Conservation (phyloP, 257 asterid species). For the Craterostigma plantagineum region DNA sequence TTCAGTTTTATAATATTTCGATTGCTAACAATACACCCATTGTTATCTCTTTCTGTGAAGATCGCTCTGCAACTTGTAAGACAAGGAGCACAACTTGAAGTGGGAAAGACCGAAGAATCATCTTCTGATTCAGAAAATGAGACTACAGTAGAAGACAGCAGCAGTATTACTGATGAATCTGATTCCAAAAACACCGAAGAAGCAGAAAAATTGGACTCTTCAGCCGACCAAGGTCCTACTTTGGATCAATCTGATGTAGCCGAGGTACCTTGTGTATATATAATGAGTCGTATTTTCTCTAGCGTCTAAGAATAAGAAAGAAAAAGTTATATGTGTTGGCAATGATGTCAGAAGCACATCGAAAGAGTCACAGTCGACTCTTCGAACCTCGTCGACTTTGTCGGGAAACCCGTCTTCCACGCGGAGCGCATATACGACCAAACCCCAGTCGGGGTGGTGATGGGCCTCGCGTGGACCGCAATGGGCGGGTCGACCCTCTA, state of each 20-base stretch:
- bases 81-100: conserved; percentile 16
- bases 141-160: conserved; percentile 17
- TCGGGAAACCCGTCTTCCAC: conserved; percentile 95
- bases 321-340: too few relatives aligned
- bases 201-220: conserved; percentile 31
- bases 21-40: conserved; percentile 1
- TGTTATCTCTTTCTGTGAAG: conserved; percentile 15
- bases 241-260: conserved; percentile 14
- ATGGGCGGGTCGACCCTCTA: conserved; percentile 99
- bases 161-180: too few relatives aligned
- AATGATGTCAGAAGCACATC: neutral
- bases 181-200: conserved; percentile 15
- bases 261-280: conserved; percentile 15
- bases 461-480: conserved; percentile 99
- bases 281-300: too few relatives aligned
- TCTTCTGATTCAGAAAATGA: conserved; percentile 11
- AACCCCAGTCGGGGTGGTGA: conserved; percentile 86
- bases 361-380: conserved; percentile 50
- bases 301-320: too few relatives aligned
- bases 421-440: conserved; percentile 80
- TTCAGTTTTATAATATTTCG: neutral
- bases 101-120: conserved; percentile 14
- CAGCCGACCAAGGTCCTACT: conserved; percentile 17
- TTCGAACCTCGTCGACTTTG: conserved; percentile 61
- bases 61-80: conserved; percentile 85